These are phyloP conservation scores for Agaricus sinodeliciosus DNA, from an alignment of 768 basidiomycete genomes.

Conservation along the genomic window DNA sequence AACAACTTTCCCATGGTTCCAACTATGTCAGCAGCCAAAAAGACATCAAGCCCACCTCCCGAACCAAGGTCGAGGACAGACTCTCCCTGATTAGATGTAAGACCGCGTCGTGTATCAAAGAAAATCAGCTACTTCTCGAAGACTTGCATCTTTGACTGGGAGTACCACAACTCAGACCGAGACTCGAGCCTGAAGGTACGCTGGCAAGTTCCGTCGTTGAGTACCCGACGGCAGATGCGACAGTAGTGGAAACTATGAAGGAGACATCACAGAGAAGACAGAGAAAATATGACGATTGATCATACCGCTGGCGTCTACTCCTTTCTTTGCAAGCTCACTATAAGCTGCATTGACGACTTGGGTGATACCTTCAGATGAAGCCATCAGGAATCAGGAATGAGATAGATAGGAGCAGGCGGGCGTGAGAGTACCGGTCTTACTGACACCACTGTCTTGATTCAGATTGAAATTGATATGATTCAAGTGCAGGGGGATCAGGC, in stretches of 20 bases:
- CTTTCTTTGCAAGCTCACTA: slow-evolving; percentile 23
- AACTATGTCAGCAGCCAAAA: slow-evolving; percentile 44
- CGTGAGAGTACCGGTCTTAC: background rate
- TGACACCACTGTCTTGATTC: too few species aligned
- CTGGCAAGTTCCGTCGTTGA: slow-evolving; percentile 32
- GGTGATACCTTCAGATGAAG: slow-evolving; percentile 13
- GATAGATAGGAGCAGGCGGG: background rate
- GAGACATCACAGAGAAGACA: background rate
- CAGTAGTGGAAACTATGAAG: slow-evolving; percentile 23
- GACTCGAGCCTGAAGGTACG: slow-evolving; percentile 36
- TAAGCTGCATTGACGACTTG: slow-evolving; percentile 24
- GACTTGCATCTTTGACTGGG: slow-evolving; percentile 37
- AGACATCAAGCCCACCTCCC: slow-evolving; percentile 50
- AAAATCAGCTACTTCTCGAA: slow-evolving; percentile 32
- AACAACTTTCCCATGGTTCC: slow-evolving; percentile 45
- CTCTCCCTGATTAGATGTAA: slow-evolving; percentile 40
- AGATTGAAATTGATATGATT: too few species aligned
- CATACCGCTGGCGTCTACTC: slow-evolving; percentile 18
- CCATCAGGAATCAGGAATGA: background rate
- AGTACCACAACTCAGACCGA: slow-evolving; percentile 52
- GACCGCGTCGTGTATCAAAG: background rate
- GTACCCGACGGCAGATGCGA: slow-evolving; percentile 44
- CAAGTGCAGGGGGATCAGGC: too few species aligned
- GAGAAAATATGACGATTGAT: background rate
- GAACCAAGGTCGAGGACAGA: slow-evolving; percentile 50